These are phyloP conservation scores for Globisporangium alternatum DNA, from an alignment of 352 stramenopile genomes.

Conservation along the genomic window DNA sequence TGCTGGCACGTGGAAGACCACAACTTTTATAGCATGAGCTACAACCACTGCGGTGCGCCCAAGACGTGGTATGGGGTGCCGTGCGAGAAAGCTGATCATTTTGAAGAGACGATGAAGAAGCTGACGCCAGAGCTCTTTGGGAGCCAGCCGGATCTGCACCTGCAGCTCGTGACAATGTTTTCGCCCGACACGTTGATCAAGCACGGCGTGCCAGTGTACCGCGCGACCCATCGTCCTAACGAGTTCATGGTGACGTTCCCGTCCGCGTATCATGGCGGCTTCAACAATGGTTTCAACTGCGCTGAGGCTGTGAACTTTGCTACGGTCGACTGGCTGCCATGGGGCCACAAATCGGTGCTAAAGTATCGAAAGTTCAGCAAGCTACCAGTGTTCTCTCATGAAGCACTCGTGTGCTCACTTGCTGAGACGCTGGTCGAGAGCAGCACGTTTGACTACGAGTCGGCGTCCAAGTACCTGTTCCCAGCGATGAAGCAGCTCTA, in stretches of 20 bases:
- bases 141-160: slow-evolving; percentile 94
- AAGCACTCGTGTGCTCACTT: slow-evolving; percentile 78
- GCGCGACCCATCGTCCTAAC: slow-evolving; percentile 93
- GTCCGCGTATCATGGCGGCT: slow-evolving; percentile 96
- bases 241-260: slow-evolving; percentile 99
- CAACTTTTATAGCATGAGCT: slow-evolving; percentile 99
- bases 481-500: slow-evolving; percentile 61
- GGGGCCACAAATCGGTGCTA: slow-evolving; percentile 61
- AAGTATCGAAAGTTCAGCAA: slow-evolving; percentile 82
- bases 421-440: slow-evolving; percentile 62
- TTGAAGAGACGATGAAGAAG: slow-evolving; percentile 88
- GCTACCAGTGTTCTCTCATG: slow-evolving; percentile 84
- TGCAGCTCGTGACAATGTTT: slow-evolving; percentile 90
- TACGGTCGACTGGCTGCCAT: slow-evolving; percentile 86
- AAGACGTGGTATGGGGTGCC: slow-evolving; percentile 99
- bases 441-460: slow-evolving; percentile 45
- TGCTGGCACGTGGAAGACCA: slow-evolving; percentile 99
- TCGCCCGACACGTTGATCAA: slow-evolving; percentile 62
- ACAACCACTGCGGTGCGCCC: slow-evolving; percentile 95
- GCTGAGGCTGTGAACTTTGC: slow-evolving; percentile 91
- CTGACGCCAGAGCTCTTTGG: slow-evolving; percentile 94
- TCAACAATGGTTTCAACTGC: slow-evolving; percentile 96
- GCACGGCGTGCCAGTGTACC: slow-evolving; percentile 93
- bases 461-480: slow-evolving; percentile 46
- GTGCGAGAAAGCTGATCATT: slow-evolving; percentile 85